Percentiles rank a stretch among this genome's conserved stretches.
Conservation (phyloP, 1,139 yeast species). For the Yamadazyma triangularis region DNA sequence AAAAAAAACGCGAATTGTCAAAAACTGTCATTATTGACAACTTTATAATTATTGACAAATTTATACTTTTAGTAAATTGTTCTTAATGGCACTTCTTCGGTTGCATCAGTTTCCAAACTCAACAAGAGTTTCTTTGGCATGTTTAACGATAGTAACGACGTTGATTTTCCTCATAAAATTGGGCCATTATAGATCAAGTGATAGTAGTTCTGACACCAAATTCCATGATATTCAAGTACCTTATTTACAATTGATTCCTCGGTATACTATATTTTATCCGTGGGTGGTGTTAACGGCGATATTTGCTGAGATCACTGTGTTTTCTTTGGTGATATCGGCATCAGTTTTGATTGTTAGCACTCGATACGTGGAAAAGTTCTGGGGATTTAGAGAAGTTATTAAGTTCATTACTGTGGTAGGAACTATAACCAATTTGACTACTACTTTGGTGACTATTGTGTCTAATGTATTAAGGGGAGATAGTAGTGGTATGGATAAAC, state of each 20-base stretch:
- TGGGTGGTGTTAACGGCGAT: constrained; percentile 75
- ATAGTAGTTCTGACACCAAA: constrained; percentile 6
- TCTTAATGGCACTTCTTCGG: constrained; percentile 11
- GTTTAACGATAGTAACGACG: constrained; percentile 19
- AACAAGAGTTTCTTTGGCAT: constrained; percentile 24
- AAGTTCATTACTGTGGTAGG: constrained; percentile 57
- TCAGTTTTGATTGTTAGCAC: constrained; percentile 50
- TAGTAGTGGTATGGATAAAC: constrained; percentile 35
- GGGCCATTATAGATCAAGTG: constrained; percentile 32
- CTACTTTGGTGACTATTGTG: constrained; percentile 39
- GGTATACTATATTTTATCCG: constrained; percentile 55
- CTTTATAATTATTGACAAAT: no score
- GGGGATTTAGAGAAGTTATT: constrained; percentile 60
- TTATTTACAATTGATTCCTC: constrained; percentile 66
- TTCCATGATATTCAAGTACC: constrained; percentile 51
- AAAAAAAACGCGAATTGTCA: no score
- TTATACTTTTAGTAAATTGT: no score
- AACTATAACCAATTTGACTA: constrained; percentile 52
- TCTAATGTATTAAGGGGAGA: constrained; percentile 35
- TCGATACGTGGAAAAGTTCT: constrained; percentile 47
- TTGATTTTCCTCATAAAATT: constrained; percentile 26
- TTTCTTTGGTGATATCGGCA: constrained; percentile 47
- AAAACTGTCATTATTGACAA: no score
- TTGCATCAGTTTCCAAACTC: constrained; percentile 20
- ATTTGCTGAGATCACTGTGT: constrained; percentile 60